Evolutionary conservation across 164 flowering plant genomes (phyloP).

Genomic region (Cinnamomum micranthum): DNA sequence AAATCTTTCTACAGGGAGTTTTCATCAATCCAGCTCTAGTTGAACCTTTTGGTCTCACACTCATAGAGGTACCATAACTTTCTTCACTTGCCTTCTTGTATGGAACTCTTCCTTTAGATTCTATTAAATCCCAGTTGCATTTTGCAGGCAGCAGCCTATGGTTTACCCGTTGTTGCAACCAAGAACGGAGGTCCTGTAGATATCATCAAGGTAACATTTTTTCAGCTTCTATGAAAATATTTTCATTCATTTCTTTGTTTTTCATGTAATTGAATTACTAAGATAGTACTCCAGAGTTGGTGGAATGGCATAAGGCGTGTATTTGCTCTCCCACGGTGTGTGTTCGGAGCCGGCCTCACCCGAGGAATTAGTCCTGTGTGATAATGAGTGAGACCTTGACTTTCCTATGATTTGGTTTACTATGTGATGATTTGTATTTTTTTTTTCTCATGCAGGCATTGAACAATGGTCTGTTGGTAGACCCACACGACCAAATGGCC

Average conservation of each 20-base stretch:
- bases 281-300: no score
- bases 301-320: no score
- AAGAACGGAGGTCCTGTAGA: conserved; percentile 83
- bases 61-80: conserved; percentile 27
- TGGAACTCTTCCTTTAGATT: no score
- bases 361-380: no score
- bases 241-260: no score
- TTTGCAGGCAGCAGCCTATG: conserved; percentile 74
- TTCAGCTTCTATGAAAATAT: not conserved
- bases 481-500: conserved; percentile 70
- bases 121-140: not conserved
- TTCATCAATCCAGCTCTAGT: conserved; percentile 77
- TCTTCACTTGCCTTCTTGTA: not conserved
- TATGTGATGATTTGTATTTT: no score
- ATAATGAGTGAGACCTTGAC: no score
- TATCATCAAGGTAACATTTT: conserved; percentile 46
- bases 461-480: conserved; percentile 63
- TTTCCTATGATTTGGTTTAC: no score
- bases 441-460: conserved; percentile 33
- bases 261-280: no score
- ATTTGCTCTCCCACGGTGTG: no score
- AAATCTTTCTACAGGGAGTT: conserved; percentile 48
- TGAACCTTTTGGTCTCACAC: conserved; percentile 73
- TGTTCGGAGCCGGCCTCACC: no score
- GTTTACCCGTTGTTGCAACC: conserved; percentile 66